These are phyloP conservation scores for Cercospora zeina DNA, from an alignment of 2,329 filamentous ascomycete species.

Conservation along the genomic window DNA sequence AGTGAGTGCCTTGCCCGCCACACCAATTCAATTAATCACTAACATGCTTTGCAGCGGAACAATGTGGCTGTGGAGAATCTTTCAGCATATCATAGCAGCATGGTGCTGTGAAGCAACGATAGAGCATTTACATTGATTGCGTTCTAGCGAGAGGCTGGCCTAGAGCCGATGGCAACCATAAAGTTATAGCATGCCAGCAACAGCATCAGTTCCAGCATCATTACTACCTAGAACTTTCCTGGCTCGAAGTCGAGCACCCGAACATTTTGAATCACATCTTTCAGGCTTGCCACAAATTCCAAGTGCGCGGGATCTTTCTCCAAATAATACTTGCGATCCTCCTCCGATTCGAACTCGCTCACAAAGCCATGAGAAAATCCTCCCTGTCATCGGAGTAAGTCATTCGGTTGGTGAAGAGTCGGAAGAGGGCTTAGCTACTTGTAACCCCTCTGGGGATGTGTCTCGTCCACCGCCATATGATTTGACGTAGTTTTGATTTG, in stretches of 20 bases:
- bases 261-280: conserved; percentile 53
- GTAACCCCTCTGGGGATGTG: conserved; percentile 61
- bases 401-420: not conserved
- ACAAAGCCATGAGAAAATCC: conserved; percentile 71
- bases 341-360: conserved; percentile 62
- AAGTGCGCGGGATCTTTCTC: conserved; percentile 64
- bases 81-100: conserved; percentile 61
- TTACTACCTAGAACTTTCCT: conserved; percentile 37
- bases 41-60: conserved; percentile 67
- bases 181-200: conserved; percentile 11
- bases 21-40: conserved; percentile 18
- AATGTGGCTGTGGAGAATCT: conserved; percentile 94
- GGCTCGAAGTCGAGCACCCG: conserved; percentile 61
- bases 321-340: conserved; percentile 69
- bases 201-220: not conserved
- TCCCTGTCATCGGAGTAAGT: conserved; percentile 41
- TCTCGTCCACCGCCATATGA: conserved; percentile 61
- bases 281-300: conserved; percentile 56
- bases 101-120: not conserved
- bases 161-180: not conserved
- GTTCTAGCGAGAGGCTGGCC: conserved; percentile 21
- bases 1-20: conserved; percentile 63
- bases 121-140: conserved; percentile 32
- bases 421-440: conserved; percentile 50
- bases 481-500: conserved; percentile 62